These are phyloP conservation scores for Chrysoporthe puriensis DNA, from an alignment of 2,329 filamentous ascomycete species.

Conservation along the genomic window DNA sequence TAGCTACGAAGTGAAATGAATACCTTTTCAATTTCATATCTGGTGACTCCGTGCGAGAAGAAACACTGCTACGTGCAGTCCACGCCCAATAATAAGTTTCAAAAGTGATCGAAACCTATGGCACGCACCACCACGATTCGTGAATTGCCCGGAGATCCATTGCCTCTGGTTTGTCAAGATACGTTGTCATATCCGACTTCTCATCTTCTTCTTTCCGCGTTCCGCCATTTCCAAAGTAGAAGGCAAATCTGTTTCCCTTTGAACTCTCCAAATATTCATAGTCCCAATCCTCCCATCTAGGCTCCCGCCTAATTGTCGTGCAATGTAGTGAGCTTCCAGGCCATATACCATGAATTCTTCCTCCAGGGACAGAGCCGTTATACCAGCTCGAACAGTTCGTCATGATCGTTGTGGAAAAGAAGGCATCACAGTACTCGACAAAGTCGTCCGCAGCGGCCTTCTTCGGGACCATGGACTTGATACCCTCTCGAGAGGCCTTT, in stretches of 20 bases:
- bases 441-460: slow-evolving; percentile 67
- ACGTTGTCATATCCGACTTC: slow-evolving; percentile 64
- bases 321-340: slow-evolving; percentile 68
- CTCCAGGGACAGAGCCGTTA: slow-evolving; percentile 66
- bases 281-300: slow-evolving; percentile 60
- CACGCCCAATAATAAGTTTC: background rate
- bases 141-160: slow-evolving; percentile 66
- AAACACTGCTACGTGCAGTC: background rate
- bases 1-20: background rate
- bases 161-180: slow-evolving; percentile 59
- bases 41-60: background rate
- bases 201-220: slow-evolving; percentile 61
- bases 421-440: slow-evolving; percentile 59
- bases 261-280: slow-evolving; percentile 49
- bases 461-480: slow-evolving; percentile 62
- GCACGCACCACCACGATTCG: slow-evolving; percentile 67
- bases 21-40: background rate
- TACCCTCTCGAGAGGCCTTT: slow-evolving; percentile 68
- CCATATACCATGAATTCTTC: slow-evolving; percentile 69
- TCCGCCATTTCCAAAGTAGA: slow-evolving; percentile 70
- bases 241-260: slow-evolving; percentile 57
- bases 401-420: slow-evolving; percentile 58
- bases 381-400: slow-evolving; percentile 72
- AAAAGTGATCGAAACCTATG: slow-evolving; percentile 30
- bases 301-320: slow-evolving; percentile 59